Evolutionary conservation across 1,284 basidiomycete species (phyloP), one percentile per base, ranked within the genome.

Genomic region (Agaricales sp.): DNA sequence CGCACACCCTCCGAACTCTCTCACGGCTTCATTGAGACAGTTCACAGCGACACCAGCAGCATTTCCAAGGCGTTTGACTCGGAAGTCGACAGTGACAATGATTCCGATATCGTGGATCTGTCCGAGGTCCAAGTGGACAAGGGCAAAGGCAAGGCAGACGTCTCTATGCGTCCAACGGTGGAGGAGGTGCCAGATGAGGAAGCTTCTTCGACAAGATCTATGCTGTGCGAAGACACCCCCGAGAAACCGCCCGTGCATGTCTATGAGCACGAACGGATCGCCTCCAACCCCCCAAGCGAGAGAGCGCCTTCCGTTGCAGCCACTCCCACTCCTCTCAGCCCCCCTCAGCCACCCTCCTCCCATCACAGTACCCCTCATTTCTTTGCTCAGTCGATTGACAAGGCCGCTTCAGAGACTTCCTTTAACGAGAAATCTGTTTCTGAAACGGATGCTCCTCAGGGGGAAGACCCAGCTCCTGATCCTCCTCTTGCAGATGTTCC

Each of bases 191-290:
- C 43, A 45, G 53, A 61, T 30, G 72, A 75, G 45, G 72, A 70
- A 35, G 62, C 69, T n/a, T 74, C 73, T 0, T 82, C 83, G n/a
- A 72, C 70, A 3, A 67, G 63, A 19, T 85, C 84, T 12, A 59
- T 82, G 25, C 57, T 83, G 39, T 76, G 67, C 19, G 67, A 71
- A 45, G 69, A 79, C 47, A 57, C 63, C 2, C 70, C 75, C 2
- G 53, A 65, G 26, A 85, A 84, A 60, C 74, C 67, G 25, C 73
- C 79, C n/a, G 69, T 83, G 20, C 82, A 83, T 61, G 76, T 83
- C 24, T 67, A 65, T 46, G 69, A 76, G 49, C 54, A 58, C 26
- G 51, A 47, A 30, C 41, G 38, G 25, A 21, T 24, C 14, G 23
- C 23, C 16, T 47, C 46, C 25, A 39, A 35, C 8, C 48, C 37